phyloP scores from a whole-genome alignment of 495 filamentous ascomycete genomes.

The Tuber brumale region DNA sequence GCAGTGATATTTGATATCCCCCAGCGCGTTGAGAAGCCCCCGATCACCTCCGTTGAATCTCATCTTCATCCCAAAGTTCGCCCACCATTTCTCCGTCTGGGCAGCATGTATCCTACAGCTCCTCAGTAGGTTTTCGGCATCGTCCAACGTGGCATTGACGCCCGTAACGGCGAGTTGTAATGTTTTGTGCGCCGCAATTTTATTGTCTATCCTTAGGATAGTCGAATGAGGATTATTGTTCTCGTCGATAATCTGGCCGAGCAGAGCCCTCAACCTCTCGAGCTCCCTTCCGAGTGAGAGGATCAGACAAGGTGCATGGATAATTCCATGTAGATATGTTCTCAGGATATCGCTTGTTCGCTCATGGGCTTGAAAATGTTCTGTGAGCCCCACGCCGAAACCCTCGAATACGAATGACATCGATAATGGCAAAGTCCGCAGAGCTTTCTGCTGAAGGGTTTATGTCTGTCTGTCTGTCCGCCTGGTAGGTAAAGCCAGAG shows the following conservation, averaged over 20 bases:
- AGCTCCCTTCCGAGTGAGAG: constrained; percentile 21
- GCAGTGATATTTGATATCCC: constrained; percentile 19
- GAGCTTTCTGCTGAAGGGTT: neutral
- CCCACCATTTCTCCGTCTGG: constrained; percentile 27
- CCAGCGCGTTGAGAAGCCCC: constrained; percentile 10
- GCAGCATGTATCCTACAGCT: constrained; percentile 9
- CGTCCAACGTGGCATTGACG: constrained; percentile 12
- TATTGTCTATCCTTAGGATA: constrained; percentile 29
- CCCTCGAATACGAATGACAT: constrained; percentile 29
- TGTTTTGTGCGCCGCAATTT: constrained; percentile 21
- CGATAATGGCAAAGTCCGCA: neutral
- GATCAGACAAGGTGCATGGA: constrained; percentile 25
- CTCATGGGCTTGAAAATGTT: constrained; percentile 20
- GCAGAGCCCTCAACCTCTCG: constrained; percentile 13
- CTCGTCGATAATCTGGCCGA: constrained; percentile 20
- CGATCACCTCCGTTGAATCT: constrained; percentile 21
- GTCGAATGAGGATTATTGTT: constrained; percentile 9
- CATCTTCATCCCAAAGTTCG: constrained; percentile 18
- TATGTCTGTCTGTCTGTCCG: neutral
- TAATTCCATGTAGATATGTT: constrained; percentile 22
- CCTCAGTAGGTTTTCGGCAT: constrained; percentile 17
- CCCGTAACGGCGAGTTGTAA: constrained; percentile 19
- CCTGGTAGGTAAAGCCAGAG: neutral
- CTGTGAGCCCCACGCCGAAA: constrained; percentile 18
- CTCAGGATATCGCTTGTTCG: constrained; percentile 18